Percentiles rank a stretch among this genome's conserved stretches.
These are phyloP conservation scores for Pseudogymnoascus sp. DNA, from an alignment of 2,329 filamentous ascomycete species.

Conservation along the genomic window DNA sequence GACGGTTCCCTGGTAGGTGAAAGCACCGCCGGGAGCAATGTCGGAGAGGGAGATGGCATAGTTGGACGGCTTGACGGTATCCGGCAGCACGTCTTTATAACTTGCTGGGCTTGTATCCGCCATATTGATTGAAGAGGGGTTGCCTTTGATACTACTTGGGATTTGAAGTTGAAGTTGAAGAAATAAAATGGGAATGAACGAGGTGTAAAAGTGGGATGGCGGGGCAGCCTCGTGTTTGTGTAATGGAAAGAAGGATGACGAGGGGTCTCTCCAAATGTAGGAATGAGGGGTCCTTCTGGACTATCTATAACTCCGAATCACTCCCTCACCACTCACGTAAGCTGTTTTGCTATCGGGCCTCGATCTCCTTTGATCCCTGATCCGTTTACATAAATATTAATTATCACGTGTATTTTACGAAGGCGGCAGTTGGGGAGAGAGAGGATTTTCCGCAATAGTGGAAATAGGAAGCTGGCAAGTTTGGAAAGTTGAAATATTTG, in stretches of 20 bases:
- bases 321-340: not conserved
- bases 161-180: not conserved
- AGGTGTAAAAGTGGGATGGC: not conserved
- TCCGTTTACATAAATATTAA: not conserved
- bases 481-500: not conserved
- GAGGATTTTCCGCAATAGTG: not conserved
- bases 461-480: not conserved
- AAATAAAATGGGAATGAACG: not conserved
- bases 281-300: not conserved
- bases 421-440: not conserved
- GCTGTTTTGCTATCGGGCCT: not conserved
- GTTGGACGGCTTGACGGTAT: constrained; percentile 68
- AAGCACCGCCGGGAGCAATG: constrained; percentile 61
- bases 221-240: not conserved
- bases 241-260: not conserved
- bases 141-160: not conserved
- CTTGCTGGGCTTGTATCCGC: not conserved
- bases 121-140: not conserved
- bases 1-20: constrained; percentile 76
- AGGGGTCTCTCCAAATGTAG: not conserved
- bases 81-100: constrained; percentile 55
- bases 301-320: constrained; percentile 3
- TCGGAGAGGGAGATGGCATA: constrained; percentile 77
- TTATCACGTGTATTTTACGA: not conserved
- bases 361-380: not conserved